Evolutionary conservation across 2,329 filamentous ascomycete genomes (phyloP).

Genomic region (Phaeosphaeria sp.): DNA sequence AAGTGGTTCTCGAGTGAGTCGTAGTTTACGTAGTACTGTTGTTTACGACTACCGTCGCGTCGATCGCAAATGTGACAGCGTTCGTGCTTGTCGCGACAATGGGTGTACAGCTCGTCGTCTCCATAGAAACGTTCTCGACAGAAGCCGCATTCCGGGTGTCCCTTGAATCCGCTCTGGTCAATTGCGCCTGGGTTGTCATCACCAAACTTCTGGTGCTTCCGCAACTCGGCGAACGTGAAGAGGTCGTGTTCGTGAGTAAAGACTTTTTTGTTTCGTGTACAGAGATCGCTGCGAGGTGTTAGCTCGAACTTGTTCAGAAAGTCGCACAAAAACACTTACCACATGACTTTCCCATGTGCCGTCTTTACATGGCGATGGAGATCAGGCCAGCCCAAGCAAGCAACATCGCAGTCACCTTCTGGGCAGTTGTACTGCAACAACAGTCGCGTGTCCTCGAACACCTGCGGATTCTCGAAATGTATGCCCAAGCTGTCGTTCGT

Average conservation of each 20-base stretch:
- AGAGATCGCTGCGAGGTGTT: conserved; percentile 69
- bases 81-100: conserved; percentile 94
- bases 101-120: conserved; percentile 90
- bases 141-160: conserved; percentile 93
- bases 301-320: background rate
- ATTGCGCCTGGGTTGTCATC: conserved; percentile 89
- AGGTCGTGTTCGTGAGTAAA: conserved; percentile 98
- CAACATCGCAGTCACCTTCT: conserved; percentile 81
- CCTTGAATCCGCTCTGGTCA: conserved; percentile 95
- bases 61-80: conserved; percentile 94
- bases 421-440: conserved; percentile 95
- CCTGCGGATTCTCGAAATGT: conserved; percentile 85
- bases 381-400: conserved; percentile 81
- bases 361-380: conserved; percentile 81
- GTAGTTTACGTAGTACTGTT: conserved; percentile 93
- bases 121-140: conserved; percentile 93
- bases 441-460: conserved; percentile 88
- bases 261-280: conserved; percentile 93
- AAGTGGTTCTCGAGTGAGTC: conserved; percentile 87
- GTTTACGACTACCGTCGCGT: conserved; percentile 66
- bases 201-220: conserved; percentile 86
- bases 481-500: conserved; percentile 89
- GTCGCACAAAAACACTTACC: conserved; percentile 53
- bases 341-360: conserved; percentile 86
- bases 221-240: conserved; percentile 80